These are phyloP conservation scores for Claviceps cyperi DNA, from an alignment of 2,329 filamentous ascomycete genomes.

Conservation along the genomic window DNA sequence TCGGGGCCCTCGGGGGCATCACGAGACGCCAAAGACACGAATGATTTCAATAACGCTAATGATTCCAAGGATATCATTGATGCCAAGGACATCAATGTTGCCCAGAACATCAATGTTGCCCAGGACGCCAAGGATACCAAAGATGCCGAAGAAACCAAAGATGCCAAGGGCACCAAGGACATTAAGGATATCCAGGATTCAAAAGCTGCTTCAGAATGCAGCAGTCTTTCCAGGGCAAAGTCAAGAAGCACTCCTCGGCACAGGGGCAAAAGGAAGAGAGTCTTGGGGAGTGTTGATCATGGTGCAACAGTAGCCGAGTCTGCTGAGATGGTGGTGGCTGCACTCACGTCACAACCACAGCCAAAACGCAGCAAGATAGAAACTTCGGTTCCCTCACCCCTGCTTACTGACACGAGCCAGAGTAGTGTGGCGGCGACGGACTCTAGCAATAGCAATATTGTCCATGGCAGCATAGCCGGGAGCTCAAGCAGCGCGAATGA, in stretches of 20 bases:
- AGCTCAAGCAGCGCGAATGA: slow-evolving; percentile 2
- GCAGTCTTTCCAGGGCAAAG: slow-evolving; percentile 12
- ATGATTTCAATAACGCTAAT: too few species aligned
- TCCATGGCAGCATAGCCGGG: slow-evolving; percentile 9
- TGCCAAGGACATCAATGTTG: too few species aligned
- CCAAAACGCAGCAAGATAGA: slow-evolving; percentile 41
- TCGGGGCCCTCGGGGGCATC: slow-evolving; percentile 13
- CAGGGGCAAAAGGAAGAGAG: slow-evolving; percentile 31
- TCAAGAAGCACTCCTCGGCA: slow-evolving; percentile 18
- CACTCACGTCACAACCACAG: slow-evolving; percentile 21
- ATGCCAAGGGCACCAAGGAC: too few species aligned
- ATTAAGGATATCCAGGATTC: neutral
- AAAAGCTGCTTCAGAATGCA: slow-evolving; percentile 2
- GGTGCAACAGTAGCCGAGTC: slow-evolving; percentile 15
- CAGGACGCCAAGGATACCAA: too few species aligned
- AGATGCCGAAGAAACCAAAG: too few species aligned
- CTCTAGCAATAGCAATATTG: slow-evolving; percentile 6
- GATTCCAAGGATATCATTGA: too few species aligned
- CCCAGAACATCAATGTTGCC: too few species aligned
- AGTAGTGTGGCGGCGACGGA: slow-evolving; percentile 15
- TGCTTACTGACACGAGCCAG: slow-evolving; percentile 18
- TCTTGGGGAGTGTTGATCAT: slow-evolving; percentile 19
- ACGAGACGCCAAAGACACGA: slow-evolving; percentile 10
- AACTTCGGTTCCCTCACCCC: slow-evolving; percentile 37
- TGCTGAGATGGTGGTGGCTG: slow-evolving; percentile 10